phyloP scores from a whole-genome alignment of 768 basidiomycete species.

The Tylopilus felleus region DNA sequence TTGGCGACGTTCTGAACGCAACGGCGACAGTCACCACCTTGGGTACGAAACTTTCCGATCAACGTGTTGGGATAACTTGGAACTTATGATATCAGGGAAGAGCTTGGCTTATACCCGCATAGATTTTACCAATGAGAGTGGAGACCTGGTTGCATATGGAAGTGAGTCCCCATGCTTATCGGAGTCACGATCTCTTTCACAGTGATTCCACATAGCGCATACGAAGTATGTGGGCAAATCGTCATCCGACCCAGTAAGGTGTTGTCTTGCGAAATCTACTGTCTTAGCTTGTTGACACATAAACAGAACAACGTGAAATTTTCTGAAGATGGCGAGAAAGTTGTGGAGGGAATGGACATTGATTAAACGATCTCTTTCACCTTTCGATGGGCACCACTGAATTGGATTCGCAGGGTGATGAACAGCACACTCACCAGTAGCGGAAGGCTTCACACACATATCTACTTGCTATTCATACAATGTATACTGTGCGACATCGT shows the following conservation, averaged over 20 bases:
- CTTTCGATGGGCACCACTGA: background rate
- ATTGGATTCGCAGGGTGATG: background rate
- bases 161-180: slow-evolving; percentile 42
- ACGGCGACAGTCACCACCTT: slow-evolving; percentile 68
- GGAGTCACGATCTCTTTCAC: background rate
- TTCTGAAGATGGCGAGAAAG: slow-evolving; percentile 70
- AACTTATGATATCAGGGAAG: slow-evolving; percentile 47
- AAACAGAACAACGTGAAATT: slow-evolving; percentile 71
- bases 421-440: background rate
- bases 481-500: background rate
- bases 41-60: slow-evolving; percentile 38
- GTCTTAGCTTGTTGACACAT: background rate
- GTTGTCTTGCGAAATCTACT: background rate
- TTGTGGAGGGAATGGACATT: slow-evolving; percentile 50
- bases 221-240: slow-evolving; percentile 85
- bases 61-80: background rate
- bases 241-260: slow-evolving; percentile 38
- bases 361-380: slow-evolving; percentile 6
- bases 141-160: slow-evolving; percentile 77
- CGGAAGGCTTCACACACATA: background rate
- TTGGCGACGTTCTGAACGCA: slow-evolving; percentile 63
- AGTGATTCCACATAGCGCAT: slow-evolving; percentile 51
- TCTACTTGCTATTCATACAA: background rate
- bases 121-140: slow-evolving; percentile 63
- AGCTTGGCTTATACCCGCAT: slow-evolving; percentile 78